Evolutionary conservation across 768 basidiomycete species (phyloP), one percentile per base, ranked within the genome.

Genomic region (Cyclocybe aegerita): DNA sequence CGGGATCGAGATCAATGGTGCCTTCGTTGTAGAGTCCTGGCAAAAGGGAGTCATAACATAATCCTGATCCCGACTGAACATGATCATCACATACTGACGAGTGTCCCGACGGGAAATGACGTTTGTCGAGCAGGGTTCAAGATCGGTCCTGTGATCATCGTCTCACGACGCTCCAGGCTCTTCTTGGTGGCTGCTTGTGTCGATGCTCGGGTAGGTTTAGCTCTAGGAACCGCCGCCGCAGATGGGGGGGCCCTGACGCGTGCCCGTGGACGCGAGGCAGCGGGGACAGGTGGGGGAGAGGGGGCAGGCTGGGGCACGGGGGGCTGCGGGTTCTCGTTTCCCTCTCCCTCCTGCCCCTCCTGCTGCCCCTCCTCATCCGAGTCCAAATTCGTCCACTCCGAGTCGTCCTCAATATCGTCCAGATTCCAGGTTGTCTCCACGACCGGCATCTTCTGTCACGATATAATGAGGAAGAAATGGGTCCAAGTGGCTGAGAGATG

Each of bases 1-100:
- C 82, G 0, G 85, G 84, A 51, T 86, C 72, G 7, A 86, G 69
- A 48, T 84, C 74, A 38, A 86, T 77, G 8, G 61, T 55, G 4
- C 67, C 71, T 4, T 76, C 57, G 30, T 85, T 73, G 55, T 77
- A 73, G 45, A 77, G 84, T 85, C 50, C 16, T 40, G 14, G 38
- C 39, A 31, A 42, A 31, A 12, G 9, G 34, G 39, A 55, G 41
- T 14, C 23, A 45, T 34, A 29, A 42, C 10, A 43, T 9, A 35
- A 5, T 46, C 34, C 33, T 30, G 42, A 37, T 45, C 45, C 46
- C 40, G 14, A 35, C 14, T 44, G 46, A 32, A 10, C 9, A 15
- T 16, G 17, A 44, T 23, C 38, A 32, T 43, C 12, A 50, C 67
- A 45, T 53, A 78, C 81, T 72, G 51, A 74, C 76, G 45, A 60